A percentile compares a stretch with the other conserved stretches of the same genome.
Evolutionary conservation across 2,329 filamentous ascomycete species (phyloP).

Genomic region (Neospermospora avenae): DNA sequence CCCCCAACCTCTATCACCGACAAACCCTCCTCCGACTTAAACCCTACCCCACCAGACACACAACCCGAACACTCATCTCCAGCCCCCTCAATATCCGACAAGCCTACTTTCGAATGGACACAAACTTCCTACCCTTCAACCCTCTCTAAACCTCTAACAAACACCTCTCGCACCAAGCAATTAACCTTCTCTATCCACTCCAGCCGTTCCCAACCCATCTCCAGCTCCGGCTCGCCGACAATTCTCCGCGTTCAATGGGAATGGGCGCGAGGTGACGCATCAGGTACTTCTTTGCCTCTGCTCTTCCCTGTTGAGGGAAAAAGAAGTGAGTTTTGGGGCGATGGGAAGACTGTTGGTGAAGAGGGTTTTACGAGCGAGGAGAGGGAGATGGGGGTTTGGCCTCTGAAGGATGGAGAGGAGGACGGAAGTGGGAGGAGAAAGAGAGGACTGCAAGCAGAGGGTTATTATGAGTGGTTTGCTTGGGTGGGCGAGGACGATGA

Average conservation of each 20-base stretch:
- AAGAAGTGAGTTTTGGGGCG: background rate
- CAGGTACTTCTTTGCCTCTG: background rate
- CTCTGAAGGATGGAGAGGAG: background rate
- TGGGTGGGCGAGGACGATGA: slow-evolving; percentile 5
- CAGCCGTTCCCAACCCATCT: background rate
- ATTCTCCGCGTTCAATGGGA: slow-evolving; percentile 18
- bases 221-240: background rate
- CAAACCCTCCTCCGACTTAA: too few relatives aligned
- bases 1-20: too few relatives aligned
- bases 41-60: background rate
- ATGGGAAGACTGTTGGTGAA: background rate
- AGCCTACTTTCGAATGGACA: slow-evolving; percentile 8
- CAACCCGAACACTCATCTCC: background rate
- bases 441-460: slow-evolving; percentile 20
- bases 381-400: background rate
- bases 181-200: slow-evolving; percentile 13
- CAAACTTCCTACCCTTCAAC: slow-evolving; percentile 19
- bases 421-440: slow-evolving; percentile 8
- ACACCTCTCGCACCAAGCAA: slow-evolving; percentile 13
- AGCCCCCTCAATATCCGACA: background rate
- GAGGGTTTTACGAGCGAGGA: background rate
- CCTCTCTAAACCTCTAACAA: slow-evolving; percentile 12
- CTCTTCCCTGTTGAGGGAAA: background rate
- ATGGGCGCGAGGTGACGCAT: slow-evolving; percentile 8
- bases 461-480: slow-evolving; percentile 27